Percentiles rank a stretch among this genome's conserved stretches.
phyloP scores from a whole-genome alignment of 2,329 filamentous ascomycete species.

The Fusarium annulatum region DNA sequence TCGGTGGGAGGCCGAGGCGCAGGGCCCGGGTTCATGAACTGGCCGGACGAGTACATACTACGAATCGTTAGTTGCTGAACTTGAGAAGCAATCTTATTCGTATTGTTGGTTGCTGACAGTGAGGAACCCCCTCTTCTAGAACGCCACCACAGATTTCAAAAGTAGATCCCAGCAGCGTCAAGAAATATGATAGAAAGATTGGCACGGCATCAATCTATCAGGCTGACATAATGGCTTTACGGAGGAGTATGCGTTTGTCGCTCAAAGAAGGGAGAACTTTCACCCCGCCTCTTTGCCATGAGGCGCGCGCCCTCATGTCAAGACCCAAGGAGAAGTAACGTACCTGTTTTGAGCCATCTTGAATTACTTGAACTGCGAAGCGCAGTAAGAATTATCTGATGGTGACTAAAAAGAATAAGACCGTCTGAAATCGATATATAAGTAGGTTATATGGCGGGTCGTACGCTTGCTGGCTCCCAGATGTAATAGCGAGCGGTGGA shows the following conservation, averaged over 20 bases:
- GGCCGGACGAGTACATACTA: conserved; percentile 69
- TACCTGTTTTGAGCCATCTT: conserved; percentile 52
- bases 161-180: background rate
- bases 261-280: conserved; percentile 3
- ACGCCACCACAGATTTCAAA: background rate
- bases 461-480: conserved; percentile 23
- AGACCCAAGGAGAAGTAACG: conserved; percentile 17
- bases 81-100: background rate
- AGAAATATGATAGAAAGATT: background rate
- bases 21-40: conserved; percentile 97
- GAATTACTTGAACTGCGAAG: conserved; percentile 25
- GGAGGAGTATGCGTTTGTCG: background rate
- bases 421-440: conserved; percentile 15
- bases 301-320: conserved; percentile 9
- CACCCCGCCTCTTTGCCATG: conserved; percentile 31
- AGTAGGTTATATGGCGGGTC: conserved; percentile 3
- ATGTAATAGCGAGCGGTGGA: conserved; percentile 29
- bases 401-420: conserved; percentile 15
- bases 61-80: conserved; percentile 30
- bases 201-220: background rate
- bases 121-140: background rate
- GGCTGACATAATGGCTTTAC: background rate
- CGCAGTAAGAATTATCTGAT: conserved; percentile 12
- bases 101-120: conserved; percentile 10
- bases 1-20: conserved; percentile 90